Conservation (phyloP, 2,329 filamentous ascomycete species). For the Lasiodiplodia citricola region DNA sequence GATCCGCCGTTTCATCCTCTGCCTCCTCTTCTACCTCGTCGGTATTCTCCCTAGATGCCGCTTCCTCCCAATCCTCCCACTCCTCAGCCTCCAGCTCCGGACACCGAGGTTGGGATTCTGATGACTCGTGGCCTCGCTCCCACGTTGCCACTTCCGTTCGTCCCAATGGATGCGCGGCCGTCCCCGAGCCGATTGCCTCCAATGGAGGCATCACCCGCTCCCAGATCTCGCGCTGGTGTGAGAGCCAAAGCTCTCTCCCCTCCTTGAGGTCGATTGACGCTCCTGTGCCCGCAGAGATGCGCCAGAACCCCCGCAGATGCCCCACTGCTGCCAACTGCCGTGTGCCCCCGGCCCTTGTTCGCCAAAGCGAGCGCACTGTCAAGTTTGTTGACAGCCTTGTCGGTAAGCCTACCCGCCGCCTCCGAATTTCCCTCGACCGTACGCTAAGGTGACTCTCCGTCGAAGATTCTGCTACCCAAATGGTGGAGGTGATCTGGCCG, state of each 20-base stretch:
- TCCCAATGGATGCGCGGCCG: conserved; percentile 34
- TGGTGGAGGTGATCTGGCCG: conserved; percentile 97
- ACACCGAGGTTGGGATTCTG: conserved; percentile 53
- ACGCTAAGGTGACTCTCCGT: conserved; percentile 33
- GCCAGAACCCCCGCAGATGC: conserved; percentile 65
- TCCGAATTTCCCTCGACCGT: conserved; percentile 27
- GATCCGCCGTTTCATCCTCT: conserved; percentile 73
- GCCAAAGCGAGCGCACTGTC: conserved; percentile 89
- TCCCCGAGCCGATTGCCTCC: conserved; percentile 37
- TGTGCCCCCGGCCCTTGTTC: conserved; percentile 75
- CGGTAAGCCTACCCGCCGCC: conserved; percentile 69
- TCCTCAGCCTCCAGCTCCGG: conserved; percentile 68
- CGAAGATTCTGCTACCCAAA: conserved; percentile 93
- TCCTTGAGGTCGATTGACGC: conserved; percentile 44
- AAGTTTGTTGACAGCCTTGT: conserved; percentile 97
- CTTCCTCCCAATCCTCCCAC: conserved; percentile 61
- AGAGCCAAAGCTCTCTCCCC: conserved; percentile 36
- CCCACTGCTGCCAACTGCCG: conserved; percentile 62
- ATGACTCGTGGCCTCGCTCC: conserved; percentile 41
- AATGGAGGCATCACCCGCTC: conserved; percentile 33
- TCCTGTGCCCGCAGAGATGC: conserved; percentile 64
- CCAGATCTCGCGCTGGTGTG: conserved; percentile 44
- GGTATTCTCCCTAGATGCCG: conserved; percentile 72
- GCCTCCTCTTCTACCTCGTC: conserved; percentile 78
- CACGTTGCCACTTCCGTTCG: conserved; percentile 33